Percentiles rank a stretch among this genome's conserved stretches.
These are phyloP conservation scores for Zygnema circumcarinatum DNA, from an alignment of 139 green algal genomes.

Conservation along the genomic window DNA sequence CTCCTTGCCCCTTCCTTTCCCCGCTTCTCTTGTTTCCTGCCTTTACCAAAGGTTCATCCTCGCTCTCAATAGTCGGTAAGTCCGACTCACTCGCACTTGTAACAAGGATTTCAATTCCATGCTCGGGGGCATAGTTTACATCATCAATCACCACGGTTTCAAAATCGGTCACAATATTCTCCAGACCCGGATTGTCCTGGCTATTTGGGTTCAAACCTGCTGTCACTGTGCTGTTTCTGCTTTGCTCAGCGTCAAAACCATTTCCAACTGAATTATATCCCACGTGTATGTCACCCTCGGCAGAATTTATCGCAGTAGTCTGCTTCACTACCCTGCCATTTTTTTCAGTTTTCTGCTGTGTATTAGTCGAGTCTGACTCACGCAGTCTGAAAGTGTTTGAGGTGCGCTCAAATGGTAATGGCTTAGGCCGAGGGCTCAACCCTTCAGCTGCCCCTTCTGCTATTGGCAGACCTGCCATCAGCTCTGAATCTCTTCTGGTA, in stretches of 20 bases:
- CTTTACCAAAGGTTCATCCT: neutral
- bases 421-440: neutral
- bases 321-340: neutral
- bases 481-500: neutral
- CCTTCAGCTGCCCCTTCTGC: neutral
- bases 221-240: neutral
- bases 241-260: neutral
- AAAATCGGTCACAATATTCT: neutral
- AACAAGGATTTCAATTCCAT: neutral
- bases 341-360: neutral
- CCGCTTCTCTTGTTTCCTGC: neutral
- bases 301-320: too few species aligned
- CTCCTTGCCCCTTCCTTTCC: neutral
- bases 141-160: neutral
- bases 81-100: neutral
- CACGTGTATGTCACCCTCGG: too few species aligned
- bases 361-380: too few species aligned
- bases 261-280: too few species aligned
- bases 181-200: too few species aligned
- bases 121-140: neutral
- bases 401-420: neutral
- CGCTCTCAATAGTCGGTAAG: neutral
- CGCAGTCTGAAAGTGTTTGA: too few species aligned
- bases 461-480: neutral
- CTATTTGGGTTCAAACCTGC: neutral